These are phyloP conservation scores for Leccinum glutinopallens DNA, from an alignment of 1,284 basidiomycete genomes.

Conservation along the genomic window DNA sequence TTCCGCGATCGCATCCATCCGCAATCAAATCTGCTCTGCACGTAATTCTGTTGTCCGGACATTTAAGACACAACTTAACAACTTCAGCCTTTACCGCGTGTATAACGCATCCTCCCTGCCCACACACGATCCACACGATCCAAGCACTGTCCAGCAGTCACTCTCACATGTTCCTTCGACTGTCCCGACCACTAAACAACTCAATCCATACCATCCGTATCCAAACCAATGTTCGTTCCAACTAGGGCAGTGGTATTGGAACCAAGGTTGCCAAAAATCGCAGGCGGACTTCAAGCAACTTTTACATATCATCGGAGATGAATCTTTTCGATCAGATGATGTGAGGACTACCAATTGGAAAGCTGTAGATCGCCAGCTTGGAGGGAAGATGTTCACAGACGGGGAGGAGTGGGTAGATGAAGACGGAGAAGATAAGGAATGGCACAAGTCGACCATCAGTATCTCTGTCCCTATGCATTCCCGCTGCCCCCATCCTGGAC, in stretches of 20 bases:
- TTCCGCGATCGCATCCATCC: not conserved
- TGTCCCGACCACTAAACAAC: not conserved
- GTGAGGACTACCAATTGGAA: constrained; percentile 4
- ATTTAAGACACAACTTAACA: constrained; percentile 1
- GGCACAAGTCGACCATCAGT: constrained; percentile 1
- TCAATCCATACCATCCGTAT: constrained; percentile 2
- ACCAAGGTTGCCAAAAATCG: constrained; percentile 1
- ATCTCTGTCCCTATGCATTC: not conserved
- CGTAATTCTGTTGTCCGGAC: not conserved
- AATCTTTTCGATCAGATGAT: not conserved
- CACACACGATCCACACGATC: not conserved
- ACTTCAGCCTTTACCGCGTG: not conserved
- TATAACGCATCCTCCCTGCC: not conserved
- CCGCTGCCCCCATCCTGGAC: not conserved
- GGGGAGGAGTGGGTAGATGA: constrained; percentile 1
- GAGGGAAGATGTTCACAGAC: not conserved
- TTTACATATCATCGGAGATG: not conserved
- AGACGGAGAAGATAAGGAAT: not conserved
- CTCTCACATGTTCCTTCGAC: not conserved
- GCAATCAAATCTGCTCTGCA: not conserved
- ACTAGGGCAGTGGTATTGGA: constrained; percentile 3
- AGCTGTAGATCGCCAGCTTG: not conserved
- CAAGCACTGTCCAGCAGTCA: not conserved
- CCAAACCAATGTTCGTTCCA: constrained; percentile 1
- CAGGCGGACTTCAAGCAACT: not conserved